Evolutionary conservation across 805 yeast species (phyloP).

Genomic region (Monosporozyma aerobia): DNA sequence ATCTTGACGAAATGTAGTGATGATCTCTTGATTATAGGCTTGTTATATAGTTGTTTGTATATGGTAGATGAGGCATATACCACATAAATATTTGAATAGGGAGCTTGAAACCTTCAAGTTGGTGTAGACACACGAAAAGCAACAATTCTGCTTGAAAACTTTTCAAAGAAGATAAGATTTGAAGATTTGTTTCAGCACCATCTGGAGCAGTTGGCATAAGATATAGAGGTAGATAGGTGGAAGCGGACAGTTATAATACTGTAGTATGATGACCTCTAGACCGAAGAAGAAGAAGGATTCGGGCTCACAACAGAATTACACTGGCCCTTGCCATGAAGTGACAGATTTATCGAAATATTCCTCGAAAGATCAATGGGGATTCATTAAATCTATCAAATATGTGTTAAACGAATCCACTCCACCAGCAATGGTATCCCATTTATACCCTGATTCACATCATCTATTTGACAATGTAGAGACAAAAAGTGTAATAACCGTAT

Average conservation of each 20-base stretch:
- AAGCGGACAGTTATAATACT: not conserved
- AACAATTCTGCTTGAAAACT: no score
- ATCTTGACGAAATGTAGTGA: no score
- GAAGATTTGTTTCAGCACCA: no score
- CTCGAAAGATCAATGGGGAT: slow-evolving; percentile 33
- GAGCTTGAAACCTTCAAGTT: no score
- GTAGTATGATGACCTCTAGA: not conserved
- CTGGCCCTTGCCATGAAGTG: not conserved
- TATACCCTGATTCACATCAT: slow-evolving; percentile 45
- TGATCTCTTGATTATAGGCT: no score
- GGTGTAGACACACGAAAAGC: no score
- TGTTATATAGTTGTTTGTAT: no score
- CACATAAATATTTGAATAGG: no score
- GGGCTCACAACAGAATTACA: not conserved
- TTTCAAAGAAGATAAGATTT: no score
- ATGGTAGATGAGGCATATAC: no score
- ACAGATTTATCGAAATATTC: slow-evolving; percentile 5
- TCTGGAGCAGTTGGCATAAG: no score
- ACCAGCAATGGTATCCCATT: slow-evolving; percentile 63
- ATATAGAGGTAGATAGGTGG: no score
- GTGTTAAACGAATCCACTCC: slow-evolving; percentile 63
- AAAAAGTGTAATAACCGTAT: slow-evolving; percentile 82
- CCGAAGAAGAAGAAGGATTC: not conserved
- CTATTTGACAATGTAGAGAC: slow-evolving; percentile 39
- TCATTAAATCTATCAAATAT: slow-evolving; percentile 65